Conservation (phyloP, 2,329 filamentous ascomycete genomes). For the Macrophomina pseudophaseolina region DNA sequence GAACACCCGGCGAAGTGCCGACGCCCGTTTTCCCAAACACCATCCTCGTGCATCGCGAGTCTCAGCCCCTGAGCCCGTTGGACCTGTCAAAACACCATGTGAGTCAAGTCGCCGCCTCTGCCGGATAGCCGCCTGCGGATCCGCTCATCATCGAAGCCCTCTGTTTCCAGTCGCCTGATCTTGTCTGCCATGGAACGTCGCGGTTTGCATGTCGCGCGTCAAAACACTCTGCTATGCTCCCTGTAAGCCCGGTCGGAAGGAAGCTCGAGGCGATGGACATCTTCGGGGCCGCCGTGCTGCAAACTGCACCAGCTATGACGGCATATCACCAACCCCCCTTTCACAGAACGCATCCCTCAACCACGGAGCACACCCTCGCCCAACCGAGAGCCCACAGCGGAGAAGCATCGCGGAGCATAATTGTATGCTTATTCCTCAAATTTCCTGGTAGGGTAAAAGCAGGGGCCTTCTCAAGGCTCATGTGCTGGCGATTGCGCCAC, state of each 20-base stretch:
- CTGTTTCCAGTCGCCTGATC: constrained; percentile 23
- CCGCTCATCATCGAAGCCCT: neutral
- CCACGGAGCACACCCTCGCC: neutral
- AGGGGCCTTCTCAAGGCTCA: neutral
- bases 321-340: neutral
- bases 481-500: neutral
- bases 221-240: neutral
- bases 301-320: neutral
- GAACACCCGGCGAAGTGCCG: constrained; percentile 6
- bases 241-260: neutral
- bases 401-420: neutral
- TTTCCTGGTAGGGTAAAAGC: neutral
- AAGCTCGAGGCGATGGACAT: constrained; percentile 1
- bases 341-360: neutral
- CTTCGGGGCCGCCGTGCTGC: neutral
- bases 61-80: constrained; percentile 6
- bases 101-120: constrained; percentile 7
- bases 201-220: constrained; percentile 3
- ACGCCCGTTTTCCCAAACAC: constrained; percentile 17
- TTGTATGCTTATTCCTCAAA: constrained; percentile 8
- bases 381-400: neutral
- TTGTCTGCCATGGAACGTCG: neutral
- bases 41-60: constrained; percentile 15
- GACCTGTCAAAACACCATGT: constrained; percentile 15
- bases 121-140: neutral